Evolutionary conservation across 805 yeast species (phyloP).

Genomic region (Vanderwaltozyma yarrowii): DNA sequence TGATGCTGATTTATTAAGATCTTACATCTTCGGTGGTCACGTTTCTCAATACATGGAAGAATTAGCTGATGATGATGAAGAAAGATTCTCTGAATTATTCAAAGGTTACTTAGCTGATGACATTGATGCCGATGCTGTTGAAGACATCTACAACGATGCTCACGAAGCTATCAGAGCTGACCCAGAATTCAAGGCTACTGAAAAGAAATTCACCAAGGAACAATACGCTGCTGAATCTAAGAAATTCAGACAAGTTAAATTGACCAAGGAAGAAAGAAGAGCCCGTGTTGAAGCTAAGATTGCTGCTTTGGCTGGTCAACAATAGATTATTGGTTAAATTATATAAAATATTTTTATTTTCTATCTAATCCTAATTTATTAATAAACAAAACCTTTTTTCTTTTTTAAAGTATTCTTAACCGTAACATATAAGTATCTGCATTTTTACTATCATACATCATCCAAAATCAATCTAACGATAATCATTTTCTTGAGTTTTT

Average conservation of each 20-base stretch:
- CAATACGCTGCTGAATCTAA: conserved; percentile 95
- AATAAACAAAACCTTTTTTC: not conserved
- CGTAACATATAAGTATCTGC: too few relatives aligned
- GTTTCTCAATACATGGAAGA: conserved; percentile 99
- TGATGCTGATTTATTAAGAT: conserved; percentile 94
- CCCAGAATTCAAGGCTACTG: conserved; percentile 84
- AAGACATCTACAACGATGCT: conserved; percentile 91
- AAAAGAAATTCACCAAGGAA: conserved; percentile 91
- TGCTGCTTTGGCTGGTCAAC: conserved; percentile 63
- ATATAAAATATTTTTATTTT: conserved; percentile 1
- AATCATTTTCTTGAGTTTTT: too few relatives aligned
- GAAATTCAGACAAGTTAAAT: conserved; percentile 82
- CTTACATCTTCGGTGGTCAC: conserved; percentile 99
- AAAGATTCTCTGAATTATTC: conserved; percentile 94
- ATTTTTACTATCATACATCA: too few relatives aligned
- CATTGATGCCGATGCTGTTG: conserved; percentile 92
- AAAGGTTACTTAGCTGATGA: conserved; percentile 94
- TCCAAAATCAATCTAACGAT: too few relatives aligned
- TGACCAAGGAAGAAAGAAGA: conserved; percentile 84
- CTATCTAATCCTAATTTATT: conserved; percentile 1
- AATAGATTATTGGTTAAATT: conserved; percentile 14
- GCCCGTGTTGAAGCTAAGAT: conserved; percentile 89
- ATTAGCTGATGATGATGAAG: conserved; percentile 99
- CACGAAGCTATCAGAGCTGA: conserved; percentile 94
- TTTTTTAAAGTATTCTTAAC: too few relatives aligned